Conservation (phyloP, 202 grass and related monocot species). For the Elaeis oleifera region DNA sequence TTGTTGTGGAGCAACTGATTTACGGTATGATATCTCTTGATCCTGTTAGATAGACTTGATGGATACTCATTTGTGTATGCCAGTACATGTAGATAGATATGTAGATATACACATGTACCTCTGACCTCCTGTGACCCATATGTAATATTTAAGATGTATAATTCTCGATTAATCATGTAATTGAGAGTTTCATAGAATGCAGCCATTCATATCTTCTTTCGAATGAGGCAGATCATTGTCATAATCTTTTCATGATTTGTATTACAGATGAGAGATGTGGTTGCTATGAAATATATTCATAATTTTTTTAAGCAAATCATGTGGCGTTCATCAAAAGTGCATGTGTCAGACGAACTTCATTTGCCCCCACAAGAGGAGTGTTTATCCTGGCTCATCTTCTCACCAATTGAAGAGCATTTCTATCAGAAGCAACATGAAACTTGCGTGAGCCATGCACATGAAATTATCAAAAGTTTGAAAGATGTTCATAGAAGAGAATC, state of each 20-base stretch:
- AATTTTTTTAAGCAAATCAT: slow-evolving; percentile 83
- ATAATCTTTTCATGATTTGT: slow-evolving; percentile 35
- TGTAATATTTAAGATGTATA: too few species aligned
- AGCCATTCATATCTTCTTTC: too few species aligned
- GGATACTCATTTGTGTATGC: too few species aligned
- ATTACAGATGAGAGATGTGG: slow-evolving; percentile 51
- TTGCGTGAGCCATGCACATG: slow-evolving; percentile 80
- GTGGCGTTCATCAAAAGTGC: slow-evolving; percentile 91
- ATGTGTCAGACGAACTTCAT: slow-evolving; percentile 76
- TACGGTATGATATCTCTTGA: too few species aligned
- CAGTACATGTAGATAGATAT: too few species aligned
- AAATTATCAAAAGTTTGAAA: slow-evolving; percentile 86
- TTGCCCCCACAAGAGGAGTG: slow-evolving; percentile 83
- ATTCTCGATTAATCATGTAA: too few species aligned
- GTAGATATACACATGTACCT: too few species aligned
- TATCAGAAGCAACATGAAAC: slow-evolving; percentile 92
- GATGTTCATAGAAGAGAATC: slow-evolving; percentile 37
- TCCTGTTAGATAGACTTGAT: too few species aligned
- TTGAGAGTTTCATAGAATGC: too few species aligned
- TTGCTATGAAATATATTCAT: slow-evolving; percentile 76
- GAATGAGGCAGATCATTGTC: slow-evolving; percentile 17
- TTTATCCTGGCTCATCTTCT: slow-evolving; percentile 76
- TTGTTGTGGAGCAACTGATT: too few species aligned
- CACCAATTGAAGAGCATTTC: slow-evolving; percentile 94
- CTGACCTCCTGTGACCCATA: too few species aligned